Percentiles rank a stretch among this genome's conserved stretches.
Conservation (phyloP, 495 filamentous ascomycete genomes). For the Aspergillus egyptiacus region DNA sequence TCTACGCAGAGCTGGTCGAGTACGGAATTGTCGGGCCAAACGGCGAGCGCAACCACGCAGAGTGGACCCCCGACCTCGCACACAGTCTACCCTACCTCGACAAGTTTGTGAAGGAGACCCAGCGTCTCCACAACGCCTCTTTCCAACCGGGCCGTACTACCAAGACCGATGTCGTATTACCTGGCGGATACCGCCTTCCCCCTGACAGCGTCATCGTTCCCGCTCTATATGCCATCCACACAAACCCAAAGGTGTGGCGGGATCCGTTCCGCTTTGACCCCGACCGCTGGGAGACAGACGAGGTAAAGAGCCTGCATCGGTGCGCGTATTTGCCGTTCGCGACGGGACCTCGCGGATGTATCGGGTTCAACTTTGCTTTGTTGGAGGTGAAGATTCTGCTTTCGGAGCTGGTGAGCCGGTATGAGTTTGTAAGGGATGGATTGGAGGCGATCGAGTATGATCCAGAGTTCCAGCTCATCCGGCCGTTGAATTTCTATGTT, state of each 20-base stretch:
- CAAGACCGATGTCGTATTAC: slow-evolving; percentile 45
- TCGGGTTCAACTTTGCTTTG: slow-evolving; percentile 55
- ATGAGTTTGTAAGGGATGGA: slow-evolving; percentile 41
- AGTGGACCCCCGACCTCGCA: slow-evolving; percentile 32
- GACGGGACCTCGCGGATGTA: slow-evolving; percentile 44
- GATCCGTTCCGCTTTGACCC: slow-evolving; percentile 49
- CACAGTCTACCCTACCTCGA: slow-evolving; percentile 44
- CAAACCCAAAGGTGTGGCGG: slow-evolving; percentile 45
- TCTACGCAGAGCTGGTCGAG: slow-evolving; percentile 51
- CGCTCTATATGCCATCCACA: slow-evolving; percentile 47
- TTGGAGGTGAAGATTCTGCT: slow-evolving; percentile 49
- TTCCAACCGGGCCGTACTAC: slow-evolving; percentile 51
- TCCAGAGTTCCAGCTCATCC: slow-evolving; percentile 50
- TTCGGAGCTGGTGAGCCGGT: slow-evolving; percentile 47
- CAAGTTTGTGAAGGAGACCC: slow-evolving; percentile 53
- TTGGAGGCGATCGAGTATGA: slow-evolving; percentile 48
- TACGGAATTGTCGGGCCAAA: slow-evolving; percentile 29
- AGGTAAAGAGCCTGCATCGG: slow-evolving; percentile 39
- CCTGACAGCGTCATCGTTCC: slow-evolving; percentile 43
- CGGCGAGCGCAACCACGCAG: slow-evolving; percentile 20
- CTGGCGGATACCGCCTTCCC: slow-evolving; percentile 50
- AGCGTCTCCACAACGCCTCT: slow-evolving; percentile 49
- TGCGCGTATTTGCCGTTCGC: slow-evolving; percentile 49
- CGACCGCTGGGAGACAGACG: slow-evolving; percentile 48
- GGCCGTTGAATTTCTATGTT: too few species aligned